Conservation (phyloP, 495 filamentous ascomycete genomes). For the Xylaria curta region DNA sequence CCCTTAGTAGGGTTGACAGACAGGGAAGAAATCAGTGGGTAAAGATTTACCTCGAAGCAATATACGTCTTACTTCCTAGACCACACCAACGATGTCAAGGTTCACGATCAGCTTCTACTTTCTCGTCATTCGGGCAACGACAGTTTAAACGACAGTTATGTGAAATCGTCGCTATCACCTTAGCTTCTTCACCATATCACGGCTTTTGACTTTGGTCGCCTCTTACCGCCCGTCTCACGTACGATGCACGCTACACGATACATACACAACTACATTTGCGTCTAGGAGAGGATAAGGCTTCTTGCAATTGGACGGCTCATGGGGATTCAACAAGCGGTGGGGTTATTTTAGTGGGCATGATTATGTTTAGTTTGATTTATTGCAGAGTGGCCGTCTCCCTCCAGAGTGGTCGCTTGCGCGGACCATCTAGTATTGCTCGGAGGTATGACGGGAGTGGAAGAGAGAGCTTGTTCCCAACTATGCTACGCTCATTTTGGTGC, state of each 20-base stretch:
- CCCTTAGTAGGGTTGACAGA: not conserved
- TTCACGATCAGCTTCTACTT: not conserved
- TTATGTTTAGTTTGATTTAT: constrained; percentile 9
- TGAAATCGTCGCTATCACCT: not conserved
- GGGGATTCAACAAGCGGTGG: not conserved
- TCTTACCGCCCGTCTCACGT: constrained; percentile 15
- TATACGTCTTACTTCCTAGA: constrained; percentile 4
- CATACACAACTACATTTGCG: constrained; percentile 29
- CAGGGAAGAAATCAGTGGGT: not conserved
- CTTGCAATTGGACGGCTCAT: constrained; percentile 15
- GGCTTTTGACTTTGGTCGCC: not conserved
- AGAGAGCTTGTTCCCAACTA: constrained; percentile 11
- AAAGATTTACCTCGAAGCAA: not conserved
- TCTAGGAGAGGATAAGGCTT: constrained; percentile 17
- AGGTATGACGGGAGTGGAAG: not conserved
- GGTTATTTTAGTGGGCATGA: constrained; percentile 14
- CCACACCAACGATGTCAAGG: not conserved
- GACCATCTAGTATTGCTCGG: not conserved
- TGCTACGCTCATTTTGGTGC: constrained; percentile 21
- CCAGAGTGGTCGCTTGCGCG: not conserved
- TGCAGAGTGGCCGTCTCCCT: not conserved
- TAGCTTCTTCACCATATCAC: constrained; percentile 8
- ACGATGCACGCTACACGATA: constrained; percentile 16
- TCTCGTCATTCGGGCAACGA: constrained; percentile 4
- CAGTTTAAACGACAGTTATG: constrained; percentile 18